phyloP scores from a whole-genome alignment of 306 rosid genomes.

The Cucumis hystrix region DNA sequence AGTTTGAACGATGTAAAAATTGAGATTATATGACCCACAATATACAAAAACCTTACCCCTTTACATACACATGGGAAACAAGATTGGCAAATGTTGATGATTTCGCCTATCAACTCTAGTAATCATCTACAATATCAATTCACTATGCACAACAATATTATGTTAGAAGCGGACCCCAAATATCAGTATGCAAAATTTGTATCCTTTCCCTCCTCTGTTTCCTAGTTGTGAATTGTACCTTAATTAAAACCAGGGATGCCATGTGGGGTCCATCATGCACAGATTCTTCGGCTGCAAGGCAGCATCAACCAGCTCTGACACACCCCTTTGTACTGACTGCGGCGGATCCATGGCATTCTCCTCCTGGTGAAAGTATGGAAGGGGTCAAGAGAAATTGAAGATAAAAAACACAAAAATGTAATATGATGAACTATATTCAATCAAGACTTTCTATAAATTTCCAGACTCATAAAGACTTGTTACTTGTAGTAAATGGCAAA shows the following conservation, averaged over 20 bases:
- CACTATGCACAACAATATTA: background rate
- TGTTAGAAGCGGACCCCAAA: background rate
- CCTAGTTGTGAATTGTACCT: background rate
- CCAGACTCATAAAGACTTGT: background rate
- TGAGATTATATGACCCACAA: background rate
- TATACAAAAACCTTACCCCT: background rate
- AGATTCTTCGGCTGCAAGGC: constrained; percentile 85
- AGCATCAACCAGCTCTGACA: constrained; percentile 88
- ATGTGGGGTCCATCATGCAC: constrained; percentile 99
- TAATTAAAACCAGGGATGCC: constrained; percentile 95
- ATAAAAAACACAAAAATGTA: background rate
- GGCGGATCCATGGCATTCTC: constrained; percentile 85
- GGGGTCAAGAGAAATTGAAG: constrained; percentile 8
- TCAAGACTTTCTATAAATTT: background rate
- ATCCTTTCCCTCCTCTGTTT: background rate
- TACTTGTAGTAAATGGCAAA: background rate
- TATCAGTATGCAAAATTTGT: background rate
- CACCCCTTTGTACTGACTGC: constrained; percentile 87
- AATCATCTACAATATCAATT: background rate
- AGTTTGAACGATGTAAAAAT: background rate
- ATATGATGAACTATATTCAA: background rate
- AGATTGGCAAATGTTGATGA: background rate
- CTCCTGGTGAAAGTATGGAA: constrained; percentile 35
- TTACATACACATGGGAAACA: constrained; percentile 1
- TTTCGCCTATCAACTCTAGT: background rate